phyloP scores from a whole-genome alignment of 805 yeast genomes.

The Yamadazyma insecticola region DNA sequence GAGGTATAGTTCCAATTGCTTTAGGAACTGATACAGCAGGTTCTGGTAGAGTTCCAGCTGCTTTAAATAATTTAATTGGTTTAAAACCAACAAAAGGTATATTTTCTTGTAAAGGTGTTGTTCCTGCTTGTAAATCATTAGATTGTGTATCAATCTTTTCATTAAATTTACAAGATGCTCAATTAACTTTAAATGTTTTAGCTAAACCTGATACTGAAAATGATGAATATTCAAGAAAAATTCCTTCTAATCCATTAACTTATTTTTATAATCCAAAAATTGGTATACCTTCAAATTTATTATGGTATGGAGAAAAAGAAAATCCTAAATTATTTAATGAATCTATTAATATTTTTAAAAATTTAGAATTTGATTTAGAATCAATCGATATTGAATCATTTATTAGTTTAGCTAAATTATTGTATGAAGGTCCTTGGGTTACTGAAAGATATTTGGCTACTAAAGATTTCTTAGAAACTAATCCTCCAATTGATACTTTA shows the following conservation, averaged over 20 bases:
- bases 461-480: conserved; percentile 61
- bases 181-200: conserved; percentile 63
- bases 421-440: conserved; percentile 99
- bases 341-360: conserved; percentile 47
- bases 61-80: conserved; percentile 85
- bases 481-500: conserved; percentile 64
- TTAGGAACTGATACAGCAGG: conserved; percentile 98
- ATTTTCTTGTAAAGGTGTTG: conserved; percentile 86
- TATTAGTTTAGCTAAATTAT: conserved; percentile 75
- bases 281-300: conserved; percentile 70
- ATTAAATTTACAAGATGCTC: conserved; percentile 76
- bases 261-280: conserved; percentile 59
- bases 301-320: conserved; percentile 78
- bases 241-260: conserved; percentile 63
- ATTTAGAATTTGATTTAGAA: conserved; percentile 40
- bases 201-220: conserved; percentile 62
- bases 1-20: conserved; percentile 85
- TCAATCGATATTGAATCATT: conserved; percentile 71
- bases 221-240: conserved; percentile 76
- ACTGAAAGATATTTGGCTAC: conserved; percentile 89
- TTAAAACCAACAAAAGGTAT: conserved; percentile 90
- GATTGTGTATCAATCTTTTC: conserved; percentile 91
- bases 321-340: conserved; percentile 65
- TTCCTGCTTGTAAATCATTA: conserved; percentile 92
- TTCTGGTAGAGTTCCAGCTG: conserved; percentile 96